Evolutionary conservation across 176 grass and related monocot species (phyloP), one percentile per base, ranked within the genome.

Genomic region (Melocanna baccifera): DNA sequence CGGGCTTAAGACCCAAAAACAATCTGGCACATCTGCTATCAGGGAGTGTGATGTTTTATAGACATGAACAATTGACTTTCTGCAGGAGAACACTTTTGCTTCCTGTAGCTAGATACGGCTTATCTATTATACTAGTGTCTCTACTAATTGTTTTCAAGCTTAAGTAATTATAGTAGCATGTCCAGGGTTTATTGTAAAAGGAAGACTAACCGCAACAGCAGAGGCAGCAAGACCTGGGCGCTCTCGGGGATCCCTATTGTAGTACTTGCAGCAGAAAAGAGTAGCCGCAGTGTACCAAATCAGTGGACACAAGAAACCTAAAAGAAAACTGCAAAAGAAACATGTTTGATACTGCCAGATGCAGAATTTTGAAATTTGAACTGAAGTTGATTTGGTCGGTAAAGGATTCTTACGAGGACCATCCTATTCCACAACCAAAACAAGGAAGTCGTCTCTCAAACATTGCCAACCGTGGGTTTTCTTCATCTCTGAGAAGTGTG

Each of bases 381-480:
- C 19, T 3, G 5, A 89, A 39, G 40, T 23, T 42, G 39, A 59
- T 19, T 45, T 12, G 9, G 9, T n/a, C 7, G 43, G 46, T 72
- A 81, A 84, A 66, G 50, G 30, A 81, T 84, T 86, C 97, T 94
- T 81, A 99, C 97, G 75, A 92, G 61, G 85, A 96, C 97, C 97
- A 99, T 67, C 97, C 97, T 81, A 99, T 99, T 71, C 97, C 97
- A 73, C 91, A 99, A 74, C 97, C 93, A 56, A 79, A 99, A 82
- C 88, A 96, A 50, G 97, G 93, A 81, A 99, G 93, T 7, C 85
- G 86, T 25, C 88, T 90, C 58, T 99, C 91, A 76, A 96, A 99
- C 78, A 87, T 96, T 41, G 91, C 81, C 75, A 96, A 47, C 19
- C 88, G 88, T 15, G 96, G 96, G 75, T 96, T 90, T 85, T 98